These are phyloP conservation scores for Myxozyma nipponensis DNA, from an alignment of 805 yeast genomes.

Conservation along the genomic window DNA sequence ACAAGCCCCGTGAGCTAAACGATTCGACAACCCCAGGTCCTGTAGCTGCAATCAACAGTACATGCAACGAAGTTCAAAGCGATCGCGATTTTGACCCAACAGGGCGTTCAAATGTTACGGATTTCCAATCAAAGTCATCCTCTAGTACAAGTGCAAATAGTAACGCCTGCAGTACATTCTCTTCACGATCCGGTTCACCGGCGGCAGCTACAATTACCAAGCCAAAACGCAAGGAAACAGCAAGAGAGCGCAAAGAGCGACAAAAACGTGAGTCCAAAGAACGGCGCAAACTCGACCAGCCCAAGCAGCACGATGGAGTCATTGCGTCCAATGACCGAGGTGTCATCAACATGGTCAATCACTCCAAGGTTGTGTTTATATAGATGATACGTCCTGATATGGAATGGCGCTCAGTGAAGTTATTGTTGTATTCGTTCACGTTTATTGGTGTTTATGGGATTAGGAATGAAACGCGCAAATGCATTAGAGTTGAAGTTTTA, in stretches of 20 bases:
- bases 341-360: no score
- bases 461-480: no score
- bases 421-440: no score
- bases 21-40: neutral
- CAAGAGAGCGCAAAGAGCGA: constrained; percentile 26
- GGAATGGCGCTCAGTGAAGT: no score
- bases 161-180: no score
- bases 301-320: neutral
- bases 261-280: constrained; percentile 26
- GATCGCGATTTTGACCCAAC: no score
- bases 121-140: neutral
- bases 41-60: neutral
- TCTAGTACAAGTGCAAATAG: neutral
- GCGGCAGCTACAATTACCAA: neutral
- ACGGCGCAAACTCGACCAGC: constrained; percentile 11
- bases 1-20: neutral
- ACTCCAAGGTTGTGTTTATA: constrained; percentile 16
- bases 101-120: neutral
- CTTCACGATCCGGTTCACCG: neutral
- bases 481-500: no score
- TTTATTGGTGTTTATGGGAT: no score
- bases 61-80: no score
- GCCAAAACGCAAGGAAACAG: constrained; percentile 20
- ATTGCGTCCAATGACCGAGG: neutral
- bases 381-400: neutral